Conservation (phyloP, 345 rosid species). For the Leavenworthia alabamica region DNA sequence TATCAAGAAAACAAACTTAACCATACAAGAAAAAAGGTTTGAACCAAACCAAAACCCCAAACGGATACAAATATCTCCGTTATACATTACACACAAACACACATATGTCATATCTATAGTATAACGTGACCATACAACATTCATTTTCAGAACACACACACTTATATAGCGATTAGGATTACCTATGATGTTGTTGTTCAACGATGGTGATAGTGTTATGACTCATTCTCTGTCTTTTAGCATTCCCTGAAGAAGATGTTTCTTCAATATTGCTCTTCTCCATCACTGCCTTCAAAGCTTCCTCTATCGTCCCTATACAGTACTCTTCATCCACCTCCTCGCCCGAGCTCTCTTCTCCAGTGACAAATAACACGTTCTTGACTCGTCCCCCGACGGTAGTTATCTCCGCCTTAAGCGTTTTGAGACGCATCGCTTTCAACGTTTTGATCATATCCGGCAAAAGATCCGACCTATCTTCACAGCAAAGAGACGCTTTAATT, state of each 20-base stretch:
- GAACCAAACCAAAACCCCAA: conserved; percentile 16
- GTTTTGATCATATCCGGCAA: conserved; percentile 82
- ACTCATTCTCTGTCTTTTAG: conserved; percentile 75
- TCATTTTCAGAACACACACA: conserved; percentile 7
- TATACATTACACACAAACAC: conserved; percentile 20
- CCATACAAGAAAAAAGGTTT: neutral
- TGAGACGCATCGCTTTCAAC: conserved; percentile 66
- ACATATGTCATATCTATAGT: conserved; percentile 11
- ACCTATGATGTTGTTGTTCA: conserved; percentile 39
- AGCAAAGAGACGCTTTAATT: conserved; percentile 85
- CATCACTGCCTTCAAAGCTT: conserved; percentile 87
- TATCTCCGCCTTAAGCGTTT: conserved; percentile 86
- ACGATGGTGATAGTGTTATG: conserved; percentile 40
- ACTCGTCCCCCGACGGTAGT: conserved; percentile 88
- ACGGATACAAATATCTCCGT: conserved; percentile 29
- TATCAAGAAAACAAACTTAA: neutral
- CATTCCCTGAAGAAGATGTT: conserved; percentile 64
- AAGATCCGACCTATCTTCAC: conserved; percentile 88
- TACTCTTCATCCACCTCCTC: conserved; percentile 42
- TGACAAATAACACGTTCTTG: conserved; percentile 84
- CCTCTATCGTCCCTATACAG: conserved; percentile 68
- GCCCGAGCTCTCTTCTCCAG: conserved; percentile 65
- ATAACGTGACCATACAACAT: conserved; percentile 19
- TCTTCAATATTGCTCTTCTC: conserved; percentile 68
- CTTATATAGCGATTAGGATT: conserved; percentile 6